phyloP scores from a whole-genome alignment of 2,329 filamentous ascomycete genomes.

The Penicillium sp. region DNA sequence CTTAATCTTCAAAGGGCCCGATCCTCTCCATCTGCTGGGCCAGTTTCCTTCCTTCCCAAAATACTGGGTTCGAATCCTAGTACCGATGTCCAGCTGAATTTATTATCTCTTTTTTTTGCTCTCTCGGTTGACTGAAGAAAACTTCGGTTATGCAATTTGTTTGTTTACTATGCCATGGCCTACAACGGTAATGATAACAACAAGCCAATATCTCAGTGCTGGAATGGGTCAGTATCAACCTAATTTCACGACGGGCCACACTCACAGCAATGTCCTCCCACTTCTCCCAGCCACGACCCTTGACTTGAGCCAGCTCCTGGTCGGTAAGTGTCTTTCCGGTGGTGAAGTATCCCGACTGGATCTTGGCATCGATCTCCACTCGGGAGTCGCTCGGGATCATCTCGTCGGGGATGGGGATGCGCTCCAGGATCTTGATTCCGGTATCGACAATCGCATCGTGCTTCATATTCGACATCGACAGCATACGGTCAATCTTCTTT shows the following conservation, averaged over 20 bases:
- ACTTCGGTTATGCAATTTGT: too few species aligned
- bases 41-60: too few species aligned
- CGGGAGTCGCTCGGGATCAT: slow-evolving; percentile 92
- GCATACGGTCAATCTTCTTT: slow-evolving; percentile 96
- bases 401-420: slow-evolving; percentile 88
- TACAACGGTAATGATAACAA: too few species aligned
- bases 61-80: too few species aligned
- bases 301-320: slow-evolving; percentile 80
- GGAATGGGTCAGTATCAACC: background rate
- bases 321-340: slow-evolving; percentile 86
- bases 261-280: slow-evolving; percentile 49
- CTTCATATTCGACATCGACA: slow-evolving; percentile 89
- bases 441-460: slow-evolving; percentile 54
- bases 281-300: slow-evolving; percentile 89
- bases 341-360: slow-evolving; percentile 86
- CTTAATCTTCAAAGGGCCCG: too few species aligned
- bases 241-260: background rate
- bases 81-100: too few species aligned
- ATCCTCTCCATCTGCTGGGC: too few species aligned
- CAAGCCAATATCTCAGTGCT: slow-evolving; percentile 18
- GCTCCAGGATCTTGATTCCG: slow-evolving; percentile 74
- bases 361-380: slow-evolving; percentile 99
- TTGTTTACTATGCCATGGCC: too few species aligned
- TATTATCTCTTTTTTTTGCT: too few species aligned
- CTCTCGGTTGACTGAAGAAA: too few species aligned